Conservation (phyloP, 768 basidiomycete genomes). For the Mycena olivaceomarginata region DNA sequence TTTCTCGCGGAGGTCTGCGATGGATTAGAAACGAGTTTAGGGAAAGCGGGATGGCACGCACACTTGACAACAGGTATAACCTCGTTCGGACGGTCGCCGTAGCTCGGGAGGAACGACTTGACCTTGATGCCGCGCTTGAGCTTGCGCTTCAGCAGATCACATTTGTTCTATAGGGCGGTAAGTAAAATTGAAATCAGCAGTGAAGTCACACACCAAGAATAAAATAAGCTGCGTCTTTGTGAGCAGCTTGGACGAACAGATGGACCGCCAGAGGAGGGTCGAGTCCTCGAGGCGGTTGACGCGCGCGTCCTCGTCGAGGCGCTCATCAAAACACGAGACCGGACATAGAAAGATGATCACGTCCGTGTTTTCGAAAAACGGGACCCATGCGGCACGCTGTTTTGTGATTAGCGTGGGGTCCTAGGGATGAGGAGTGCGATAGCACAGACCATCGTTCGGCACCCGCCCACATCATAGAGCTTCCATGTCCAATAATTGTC, state of each 20-base stretch:
- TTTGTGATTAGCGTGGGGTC: neutral
- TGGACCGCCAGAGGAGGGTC: slow-evolving; percentile 81
- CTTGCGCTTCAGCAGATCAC: slow-evolving; percentile 81
- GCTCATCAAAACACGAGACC: slow-evolving; percentile 88
- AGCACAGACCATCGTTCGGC: slow-evolving; percentile 75
- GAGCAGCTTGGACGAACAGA: slow-evolving; percentile 81
- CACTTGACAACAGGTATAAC: slow-evolving; percentile 78
- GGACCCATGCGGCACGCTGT: slow-evolving; percentile 86
- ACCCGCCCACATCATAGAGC: slow-evolving; percentile 87
- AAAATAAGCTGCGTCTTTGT: slow-evolving; percentile 75
- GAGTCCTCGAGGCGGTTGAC: slow-evolving; percentile 88
- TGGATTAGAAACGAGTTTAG: neutral
- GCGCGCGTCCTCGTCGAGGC: slow-evolving; percentile 79
- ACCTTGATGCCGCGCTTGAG: slow-evolving; percentile 76
- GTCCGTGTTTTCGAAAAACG: slow-evolving; percentile 87
- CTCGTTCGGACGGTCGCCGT: slow-evolving; percentile 83
- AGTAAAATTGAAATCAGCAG: neutral
- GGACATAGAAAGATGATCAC: slow-evolving; percentile 90
- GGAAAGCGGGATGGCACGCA: slow-evolving; percentile 52
- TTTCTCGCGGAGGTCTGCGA: slow-evolving; percentile 79
- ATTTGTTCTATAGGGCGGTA: slow-evolving; percentile 66
- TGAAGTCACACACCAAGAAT: slow-evolving; percentile 60
- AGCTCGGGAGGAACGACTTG: slow-evolving; percentile 77
- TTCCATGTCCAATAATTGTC: slow-evolving; percentile 75
- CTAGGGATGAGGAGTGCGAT: neutral